Conservation (phyloP, 1,284 basidiomycete species). For the Cystobasidiaceae sp. region DNA sequence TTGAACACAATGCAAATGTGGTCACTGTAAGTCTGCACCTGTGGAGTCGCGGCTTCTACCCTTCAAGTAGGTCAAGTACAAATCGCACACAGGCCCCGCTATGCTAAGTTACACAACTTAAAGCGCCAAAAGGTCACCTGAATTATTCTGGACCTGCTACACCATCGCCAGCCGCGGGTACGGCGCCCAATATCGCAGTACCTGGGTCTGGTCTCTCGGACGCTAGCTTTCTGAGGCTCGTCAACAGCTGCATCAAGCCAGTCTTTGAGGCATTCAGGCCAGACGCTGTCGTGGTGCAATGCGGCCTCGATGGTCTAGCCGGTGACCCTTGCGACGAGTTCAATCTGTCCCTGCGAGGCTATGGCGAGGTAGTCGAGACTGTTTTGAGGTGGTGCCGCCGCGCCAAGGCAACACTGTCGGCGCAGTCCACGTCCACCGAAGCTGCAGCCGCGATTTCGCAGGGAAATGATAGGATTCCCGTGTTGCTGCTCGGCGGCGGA, state of each 20-base stretch:
- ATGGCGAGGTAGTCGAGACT: conserved; percentile 65
- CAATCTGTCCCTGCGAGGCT: conserved; percentile 64
- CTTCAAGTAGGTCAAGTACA: conserved; percentile 49
- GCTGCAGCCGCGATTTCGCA: no score
- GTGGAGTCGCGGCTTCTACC: conserved; percentile 74
- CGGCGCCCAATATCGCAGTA: conserved; percentile 34
- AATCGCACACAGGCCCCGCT: no score
- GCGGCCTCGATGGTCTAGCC: conserved; percentile 77
- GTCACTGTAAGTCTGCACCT: conserved; percentile 83
- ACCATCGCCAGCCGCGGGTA: conserved; percentile 19
- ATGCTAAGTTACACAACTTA: no score
- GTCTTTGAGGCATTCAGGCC: conserved; percentile 63
- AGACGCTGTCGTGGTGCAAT: conserved; percentile 74
- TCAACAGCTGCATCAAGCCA: conserved; percentile 57
- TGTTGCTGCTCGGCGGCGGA: conserved; percentile 48
- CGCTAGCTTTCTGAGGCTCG: conserved; percentile 59
- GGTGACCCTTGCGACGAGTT: conserved; percentile 73
- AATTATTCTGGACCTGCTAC: conserved; percentile 23
- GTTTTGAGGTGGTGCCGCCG: conserved; percentile 58
- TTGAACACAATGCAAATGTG: conserved; percentile 57
- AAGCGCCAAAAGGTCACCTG: conserved; percentile 16
- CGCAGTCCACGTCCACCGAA: no score
- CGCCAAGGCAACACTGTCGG: conserved; percentile 63
- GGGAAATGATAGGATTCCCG: no score
- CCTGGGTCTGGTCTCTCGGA: conserved; percentile 49